A percentile compares a stretch with the other conserved stretches of the same genome.
Conservation (phyloP, 2,329 filamentous ascomycete genomes). For the Scytalidium sp. region DNA sequence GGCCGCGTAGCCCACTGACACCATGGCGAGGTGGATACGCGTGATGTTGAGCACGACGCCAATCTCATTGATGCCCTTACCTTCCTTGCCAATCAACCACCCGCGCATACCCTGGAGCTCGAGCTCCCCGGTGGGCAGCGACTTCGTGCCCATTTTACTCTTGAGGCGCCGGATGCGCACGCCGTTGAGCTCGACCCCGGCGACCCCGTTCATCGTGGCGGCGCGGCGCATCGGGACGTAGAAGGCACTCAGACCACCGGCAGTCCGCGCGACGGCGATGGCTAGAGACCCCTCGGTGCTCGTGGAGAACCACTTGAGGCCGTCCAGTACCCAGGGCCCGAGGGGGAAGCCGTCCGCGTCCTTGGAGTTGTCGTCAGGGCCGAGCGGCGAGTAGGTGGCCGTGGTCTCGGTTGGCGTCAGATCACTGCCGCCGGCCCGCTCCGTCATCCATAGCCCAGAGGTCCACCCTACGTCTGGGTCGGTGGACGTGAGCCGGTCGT, state of each 20-base stretch:
- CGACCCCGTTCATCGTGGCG: constrained; percentile 9
- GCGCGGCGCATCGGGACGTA: constrained; percentile 57
- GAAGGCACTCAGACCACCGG: constrained; percentile 56
- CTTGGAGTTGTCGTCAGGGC: constrained; percentile 20
- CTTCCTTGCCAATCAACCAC: constrained; percentile 64
- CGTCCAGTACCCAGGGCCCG: constrained; percentile 58
- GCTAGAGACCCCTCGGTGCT: constrained; percentile 64
- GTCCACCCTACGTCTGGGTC: constrained; percentile 60
- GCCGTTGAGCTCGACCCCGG: constrained; percentile 55
- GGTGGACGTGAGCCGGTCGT: constrained; percentile 49
- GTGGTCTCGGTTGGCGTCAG: constrained; percentile 66
- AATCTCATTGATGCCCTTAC: constrained; percentile 66
- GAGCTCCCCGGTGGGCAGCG: constrained; percentile 70
- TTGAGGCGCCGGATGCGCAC: constrained; percentile 68
- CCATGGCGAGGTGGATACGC: constrained; percentile 53
- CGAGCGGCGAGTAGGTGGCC: constrained; percentile 34
- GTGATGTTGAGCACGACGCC: constrained; percentile 67
- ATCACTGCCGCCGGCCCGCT: constrained; percentile 66
- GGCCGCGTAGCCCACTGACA: constrained; percentile 49
- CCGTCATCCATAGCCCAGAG: constrained; percentile 77
- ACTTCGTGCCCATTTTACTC: constrained; percentile 67
- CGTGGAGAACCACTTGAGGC: constrained; percentile 71
- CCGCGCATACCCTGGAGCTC: constrained; percentile 61
- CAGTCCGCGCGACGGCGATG: constrained; percentile 60
- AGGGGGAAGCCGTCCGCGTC: constrained; percentile 31